Evolutionary conservation across 306 rosid species (phyloP).

Genomic region (Trifolium dubium): DNA sequence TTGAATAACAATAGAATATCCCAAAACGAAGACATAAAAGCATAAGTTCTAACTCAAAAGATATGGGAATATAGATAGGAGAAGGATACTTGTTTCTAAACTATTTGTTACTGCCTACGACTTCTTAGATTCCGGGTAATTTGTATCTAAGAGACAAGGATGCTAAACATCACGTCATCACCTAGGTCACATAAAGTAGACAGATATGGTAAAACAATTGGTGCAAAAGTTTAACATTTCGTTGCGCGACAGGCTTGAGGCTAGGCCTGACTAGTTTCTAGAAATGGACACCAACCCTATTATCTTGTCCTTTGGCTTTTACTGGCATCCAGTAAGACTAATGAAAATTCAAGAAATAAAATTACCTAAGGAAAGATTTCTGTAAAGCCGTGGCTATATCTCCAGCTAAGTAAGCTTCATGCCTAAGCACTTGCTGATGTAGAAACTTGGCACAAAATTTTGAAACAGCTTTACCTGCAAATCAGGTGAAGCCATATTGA

Average conservation of each 20-base stretch:
- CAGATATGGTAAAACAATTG: constrained; percentile 30
- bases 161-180: constrained; percentile 23
- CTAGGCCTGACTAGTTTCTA: constrained; percentile 31
- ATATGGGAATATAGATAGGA: not conserved
- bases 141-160: constrained; percentile 31
- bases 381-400: constrained; percentile 73
- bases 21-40: constrained; percentile 30
- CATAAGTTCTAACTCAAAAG: constrained; percentile 28
- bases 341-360: constrained; percentile 28
- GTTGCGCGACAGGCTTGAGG: constrained; percentile 29
- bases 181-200: constrained; percentile 29
- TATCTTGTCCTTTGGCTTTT: constrained; percentile 34
- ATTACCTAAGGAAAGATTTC: constrained; percentile 84
- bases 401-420: constrained; percentile 78
- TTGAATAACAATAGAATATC: constrained; percentile 20
- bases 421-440: constrained; percentile 76
- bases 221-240: constrained; percentile 21
- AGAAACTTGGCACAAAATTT: constrained; percentile 95
- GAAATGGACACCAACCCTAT: constrained; percentile 31
- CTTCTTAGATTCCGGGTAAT: constrained; percentile 21
- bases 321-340: constrained; percentile 34
- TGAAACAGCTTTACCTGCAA: constrained; percentile 93
- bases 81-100: constrained; percentile 17
- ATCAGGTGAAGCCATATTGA: constrained; percentile 36
- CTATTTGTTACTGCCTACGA: constrained; percentile 3